Base-by-base conservation (phyloP, 192 early-diverging fungal species). In the Umbelopsis sp. region DNA sequence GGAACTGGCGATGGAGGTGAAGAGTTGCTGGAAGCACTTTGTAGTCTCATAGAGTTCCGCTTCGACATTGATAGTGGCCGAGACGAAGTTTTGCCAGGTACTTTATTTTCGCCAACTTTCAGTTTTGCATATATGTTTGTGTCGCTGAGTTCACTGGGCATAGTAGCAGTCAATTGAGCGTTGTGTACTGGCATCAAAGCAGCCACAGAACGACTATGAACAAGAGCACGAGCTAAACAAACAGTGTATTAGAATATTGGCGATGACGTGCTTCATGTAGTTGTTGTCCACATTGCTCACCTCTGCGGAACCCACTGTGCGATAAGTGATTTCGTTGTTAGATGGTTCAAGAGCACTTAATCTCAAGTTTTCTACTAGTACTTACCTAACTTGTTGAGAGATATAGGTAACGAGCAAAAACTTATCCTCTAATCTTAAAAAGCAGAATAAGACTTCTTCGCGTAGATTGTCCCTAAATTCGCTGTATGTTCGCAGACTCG, bases 131-230 rank as follows among this genome's bases (percentile, higher is more conserved):
- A 66, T 18, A 84, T 70, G 65, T 76, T 82, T 12, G 69, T 49
- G 46, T 82, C 82, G 22, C 72, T 76, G 33, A 81, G 67, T 55
- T 84, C 79, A 49, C 55, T 71, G 15, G 74, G 67, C 23, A 74
- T 78, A 22, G 79, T 74, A 23, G 76, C 79, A 22, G 69, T 81
- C 33, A 84, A 69, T 44, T 77, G 74, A 16, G 73, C 84, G 48
- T 80, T 77, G 47, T 80, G 66, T 52, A 82, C 83, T 70, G 86
- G 80, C 66, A 89, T 81, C 46, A 86, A 66, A 46, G 76, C 74
- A 21, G 80, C 88, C 64, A 89, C 85, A 48, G 88, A 84, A 69
- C 86, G 79, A 64, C 88, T 85, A 67, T 89, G 88, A 16, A 89
- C 88, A 45, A 89, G 73, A 49, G 85, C 83, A 69, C 86, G 83